A percentile compares a stretch with the other conserved stretches of the same genome.
These are phyloP conservation scores for Debaryomyces sp. DNA, from an alignment of 1,139 yeast genomes.

Conservation along the genomic window DNA sequence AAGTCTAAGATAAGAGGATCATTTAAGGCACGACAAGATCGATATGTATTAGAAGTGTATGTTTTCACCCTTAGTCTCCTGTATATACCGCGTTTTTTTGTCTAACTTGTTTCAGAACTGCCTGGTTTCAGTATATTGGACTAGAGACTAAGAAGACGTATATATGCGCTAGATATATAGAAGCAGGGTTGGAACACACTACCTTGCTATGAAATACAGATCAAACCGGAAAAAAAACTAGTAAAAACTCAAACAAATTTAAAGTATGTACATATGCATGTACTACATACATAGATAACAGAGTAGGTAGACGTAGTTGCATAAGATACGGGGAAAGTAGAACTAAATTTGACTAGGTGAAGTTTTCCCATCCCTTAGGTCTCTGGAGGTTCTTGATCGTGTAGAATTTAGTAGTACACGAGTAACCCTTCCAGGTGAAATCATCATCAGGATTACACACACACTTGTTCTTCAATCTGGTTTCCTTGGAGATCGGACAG, in stretches of 20 bases:
- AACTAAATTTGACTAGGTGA: slow-evolving; percentile 21
- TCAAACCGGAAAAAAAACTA: neutral
- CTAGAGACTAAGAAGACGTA: neutral
- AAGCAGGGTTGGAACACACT: neutral
- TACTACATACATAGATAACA: neutral
- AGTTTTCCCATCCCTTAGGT: slow-evolving; percentile 79
- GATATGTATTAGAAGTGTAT: slow-evolving; percentile 9
- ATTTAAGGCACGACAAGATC: neutral
- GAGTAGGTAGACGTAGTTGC: neutral
- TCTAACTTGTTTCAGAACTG: slow-evolving; percentile 3
- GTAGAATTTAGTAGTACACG: slow-evolving; percentile 79
- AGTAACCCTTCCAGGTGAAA: slow-evolving; percentile 85
- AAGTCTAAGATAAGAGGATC: neutral
- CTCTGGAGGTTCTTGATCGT: slow-evolving; percentile 61
- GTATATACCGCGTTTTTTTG: slow-evolving; percentile 1
- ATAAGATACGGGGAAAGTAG: neutral
- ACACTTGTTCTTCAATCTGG: slow-evolving; percentile 60
- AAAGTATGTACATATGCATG: neutral
- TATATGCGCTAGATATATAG: neutral
- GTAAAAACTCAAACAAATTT: neutral
- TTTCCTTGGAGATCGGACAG: slow-evolving; percentile 68
- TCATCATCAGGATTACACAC: slow-evolving; percentile 73
- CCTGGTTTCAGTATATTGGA: neutral
- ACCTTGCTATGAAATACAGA: neutral
- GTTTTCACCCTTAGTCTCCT: slow-evolving; percentile 6